A percentile compares a stretch with the other conserved stretches of the same genome.
Conservation (phyloP, 352 stramenopile genomes). For the Phytophthora idaei region DNA sequence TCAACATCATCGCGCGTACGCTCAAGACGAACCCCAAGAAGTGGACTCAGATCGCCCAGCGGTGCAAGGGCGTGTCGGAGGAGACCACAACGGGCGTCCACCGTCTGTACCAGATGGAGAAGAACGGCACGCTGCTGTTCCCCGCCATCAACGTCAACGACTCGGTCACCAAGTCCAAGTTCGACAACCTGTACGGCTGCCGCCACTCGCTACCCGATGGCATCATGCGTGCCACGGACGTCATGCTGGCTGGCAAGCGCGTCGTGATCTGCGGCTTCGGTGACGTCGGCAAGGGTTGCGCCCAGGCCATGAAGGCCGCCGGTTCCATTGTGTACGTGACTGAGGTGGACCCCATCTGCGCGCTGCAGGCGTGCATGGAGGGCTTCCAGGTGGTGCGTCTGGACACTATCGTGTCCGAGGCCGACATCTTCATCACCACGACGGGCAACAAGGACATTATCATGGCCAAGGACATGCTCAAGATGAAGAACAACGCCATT, state of each 20-base stretch:
- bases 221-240: constrained; percentile 98
- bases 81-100: constrained; percentile 99
- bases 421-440: constrained; percentile 99
- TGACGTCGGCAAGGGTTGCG: constrained; percentile 98
- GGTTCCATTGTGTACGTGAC: constrained; percentile 98
- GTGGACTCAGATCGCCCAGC: constrained; percentile 96
- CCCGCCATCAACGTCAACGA: constrained; percentile 99
- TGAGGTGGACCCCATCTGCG: constrained; percentile 99
- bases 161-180: constrained; percentile 99
- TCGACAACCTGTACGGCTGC: constrained; percentile 99
- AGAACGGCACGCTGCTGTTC: constrained; percentile 95
- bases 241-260: constrained; percentile 99
- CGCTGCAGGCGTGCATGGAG: constrained; percentile 98
- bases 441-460: constrained; percentile 99
- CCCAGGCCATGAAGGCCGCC: constrained; percentile 96
- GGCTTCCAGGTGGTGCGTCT: constrained; percentile 96
- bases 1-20: constrained; percentile 96
- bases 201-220: constrained; percentile 98
- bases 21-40: constrained; percentile 95
- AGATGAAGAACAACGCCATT: constrained; percentile 99
- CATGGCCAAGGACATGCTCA: constrained; percentile 95
- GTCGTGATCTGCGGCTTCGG: constrained; percentile 98
- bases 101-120: constrained; percentile 99
- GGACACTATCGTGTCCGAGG: constrained; percentile 87
- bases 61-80: constrained; percentile 97